These are phyloP conservation scores for Yamadazyma takamatsuzukensis DNA, from an alignment of 805 yeast species.

Conservation along the genomic window DNA sequence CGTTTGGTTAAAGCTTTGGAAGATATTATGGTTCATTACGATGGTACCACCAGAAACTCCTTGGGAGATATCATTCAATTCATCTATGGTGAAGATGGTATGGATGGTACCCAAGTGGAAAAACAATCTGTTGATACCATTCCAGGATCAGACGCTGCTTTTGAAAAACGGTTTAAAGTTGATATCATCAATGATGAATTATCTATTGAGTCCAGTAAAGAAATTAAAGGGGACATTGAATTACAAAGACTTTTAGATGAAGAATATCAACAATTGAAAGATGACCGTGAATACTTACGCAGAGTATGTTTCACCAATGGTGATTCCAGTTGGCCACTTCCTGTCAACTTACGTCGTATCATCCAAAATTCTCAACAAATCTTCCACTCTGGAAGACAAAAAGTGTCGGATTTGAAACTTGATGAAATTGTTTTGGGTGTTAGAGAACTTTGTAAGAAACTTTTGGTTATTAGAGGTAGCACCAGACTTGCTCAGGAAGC, in stretches of 20 bases:
- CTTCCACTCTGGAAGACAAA: slow-evolving; percentile 86
- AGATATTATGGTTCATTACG: slow-evolving; percentile 97
- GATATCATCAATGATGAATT: slow-evolving; percentile 71
- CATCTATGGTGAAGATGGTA: slow-evolving; percentile 97
- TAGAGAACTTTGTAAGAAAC: slow-evolving; percentile 57
- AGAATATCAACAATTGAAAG: slow-evolving; percentile 73
- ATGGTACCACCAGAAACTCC: slow-evolving; percentile 97
- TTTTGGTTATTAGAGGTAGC: slow-evolving; percentile 80
- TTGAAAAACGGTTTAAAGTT: slow-evolving; percentile 79
- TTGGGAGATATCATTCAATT: slow-evolving; percentile 95
- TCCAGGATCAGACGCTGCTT: slow-evolving; percentile 84
- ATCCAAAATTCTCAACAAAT: slow-evolving; percentile 96
- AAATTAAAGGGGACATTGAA: slow-evolving; percentile 83
- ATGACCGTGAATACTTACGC: slow-evolving; percentile 79
- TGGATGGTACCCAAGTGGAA: slow-evolving; percentile 97
- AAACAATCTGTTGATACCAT: slow-evolving; percentile 93
- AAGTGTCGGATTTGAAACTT: slow-evolving; percentile 85
- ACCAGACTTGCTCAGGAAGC: slow-evolving; percentile 75
- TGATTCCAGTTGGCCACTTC: slow-evolving; percentile 96
- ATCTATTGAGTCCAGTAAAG: slow-evolving; percentile 82
- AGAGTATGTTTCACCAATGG: slow-evolving; percentile 82
- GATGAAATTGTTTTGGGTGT: slow-evolving; percentile 77
- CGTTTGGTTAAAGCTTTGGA: slow-evolving; percentile 95
- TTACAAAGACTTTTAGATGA: slow-evolving; percentile 76
- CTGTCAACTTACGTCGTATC: slow-evolving; percentile 94